phyloP scores from a whole-genome alignment of 192 early-diverging fungal species.

The Coemansia sp. region DNA sequence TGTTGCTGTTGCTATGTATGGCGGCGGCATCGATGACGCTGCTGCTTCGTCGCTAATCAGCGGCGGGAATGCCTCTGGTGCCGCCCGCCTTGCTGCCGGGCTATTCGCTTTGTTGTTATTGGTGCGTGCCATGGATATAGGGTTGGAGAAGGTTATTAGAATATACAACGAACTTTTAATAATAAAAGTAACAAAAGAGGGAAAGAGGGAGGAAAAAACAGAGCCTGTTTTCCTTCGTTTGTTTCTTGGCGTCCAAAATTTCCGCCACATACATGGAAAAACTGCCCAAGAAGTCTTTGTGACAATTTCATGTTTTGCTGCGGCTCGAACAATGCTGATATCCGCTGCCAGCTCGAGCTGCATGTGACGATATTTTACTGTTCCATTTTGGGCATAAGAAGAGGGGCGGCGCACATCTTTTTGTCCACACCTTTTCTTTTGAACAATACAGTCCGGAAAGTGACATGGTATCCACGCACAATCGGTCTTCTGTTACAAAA shows the following conservation, averaged over 20 bases:
- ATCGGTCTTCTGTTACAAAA: too few relatives aligned
- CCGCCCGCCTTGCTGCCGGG: not conserved
- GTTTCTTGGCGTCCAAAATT: not conserved
- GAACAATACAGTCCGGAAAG: too few relatives aligned
- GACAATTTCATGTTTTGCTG: not conserved
- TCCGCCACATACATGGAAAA: too few relatives aligned
- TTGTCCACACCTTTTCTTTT: too few relatives aligned
- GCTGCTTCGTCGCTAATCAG: slow-evolving; percentile 10
- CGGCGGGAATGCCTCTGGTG: slow-evolving; percentile 30
- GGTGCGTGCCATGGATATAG: slow-evolving; percentile 7
- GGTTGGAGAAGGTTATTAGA: not conserved
- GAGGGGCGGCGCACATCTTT: too few relatives aligned
- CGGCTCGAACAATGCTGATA: not conserved
- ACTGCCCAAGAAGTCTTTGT: too few relatives aligned
- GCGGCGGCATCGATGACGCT: slow-evolving; percentile 6
- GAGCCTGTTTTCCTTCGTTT: not conserved
- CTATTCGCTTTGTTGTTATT: not conserved
- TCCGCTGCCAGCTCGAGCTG: not conserved
- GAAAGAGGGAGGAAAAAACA: not conserved
- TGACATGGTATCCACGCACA: too few relatives aligned
- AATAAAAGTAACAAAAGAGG: not conserved
- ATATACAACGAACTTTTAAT: not conserved
- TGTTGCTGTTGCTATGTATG: slow-evolving; percentile 5
- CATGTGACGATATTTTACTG: not conserved
- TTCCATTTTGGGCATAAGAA: too few relatives aligned